A percentile compares a stretch with the other conserved stretches of the same genome.
phyloP scores from a whole-genome alignment of 176 grass and related monocot genomes.

The Raddia distichophylla region DNA sequence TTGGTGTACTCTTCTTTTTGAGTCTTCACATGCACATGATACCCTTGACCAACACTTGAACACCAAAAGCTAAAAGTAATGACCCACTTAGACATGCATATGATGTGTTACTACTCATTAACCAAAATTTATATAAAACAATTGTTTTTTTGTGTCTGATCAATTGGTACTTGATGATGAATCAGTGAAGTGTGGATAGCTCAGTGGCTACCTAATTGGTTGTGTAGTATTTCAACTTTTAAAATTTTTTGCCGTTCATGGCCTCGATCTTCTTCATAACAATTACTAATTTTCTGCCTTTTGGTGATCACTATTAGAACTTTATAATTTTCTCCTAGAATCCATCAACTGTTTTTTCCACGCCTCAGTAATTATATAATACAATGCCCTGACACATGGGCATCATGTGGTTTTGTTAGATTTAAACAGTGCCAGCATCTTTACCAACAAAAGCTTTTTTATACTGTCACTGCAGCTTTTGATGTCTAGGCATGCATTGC shows the following conservation, averaged over 20 bases:
- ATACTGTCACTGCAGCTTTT: slow-evolving; percentile 41
- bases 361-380: slow-evolving; percentile 3
- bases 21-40: slow-evolving; percentile 31
- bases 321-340: slow-evolving; percentile 1
- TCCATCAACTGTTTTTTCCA: not conserved
- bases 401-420: slow-evolving; percentile 43
- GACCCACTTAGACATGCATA: not conserved
- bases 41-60: slow-evolving; percentile 32
- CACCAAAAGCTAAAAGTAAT: slow-evolving; percentile 22
- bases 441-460: slow-evolving; percentile 45
- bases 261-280: not conserved
- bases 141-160: not conserved
- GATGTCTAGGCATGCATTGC: slow-evolving; percentile 39
- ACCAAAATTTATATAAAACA: slow-evolving; percentile 6
- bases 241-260: not conserved
- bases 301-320: not conserved
- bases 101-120: not conserved
- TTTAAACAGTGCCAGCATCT: slow-evolving; percentile 38
- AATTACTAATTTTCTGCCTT: not conserved
- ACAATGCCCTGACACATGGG: slow-evolving; percentile 1
- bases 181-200: not conserved
- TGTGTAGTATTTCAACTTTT: not conserved
- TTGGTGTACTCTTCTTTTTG: slow-evolving; percentile 15
- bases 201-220: not conserved
- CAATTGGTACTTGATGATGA: slow-evolving; percentile 8